Base-by-base conservation (phyloP, 495 filamentous ascomycete genomes). In the Penicillium roqueforti region DNA sequence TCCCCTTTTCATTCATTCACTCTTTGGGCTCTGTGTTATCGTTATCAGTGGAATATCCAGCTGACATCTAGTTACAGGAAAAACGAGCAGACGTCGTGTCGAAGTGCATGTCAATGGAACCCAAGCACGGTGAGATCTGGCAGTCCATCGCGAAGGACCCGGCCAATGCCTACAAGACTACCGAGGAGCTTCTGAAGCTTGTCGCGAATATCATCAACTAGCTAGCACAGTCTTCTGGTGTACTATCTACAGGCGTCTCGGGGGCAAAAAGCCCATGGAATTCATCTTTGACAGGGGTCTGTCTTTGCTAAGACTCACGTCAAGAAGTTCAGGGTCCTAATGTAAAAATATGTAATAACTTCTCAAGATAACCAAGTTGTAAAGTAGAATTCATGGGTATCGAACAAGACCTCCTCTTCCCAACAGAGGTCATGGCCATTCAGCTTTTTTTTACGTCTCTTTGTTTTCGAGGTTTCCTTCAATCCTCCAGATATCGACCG, bases 91-190 rank as follows among this genome's bases (percentile, higher is more conserved):
- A 95, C 58, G 84, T 95, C 42, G 61, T 95, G 10, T 76, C 74
- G 34, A 92, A 92, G 72, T 89, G 87, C 63, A 70, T 86, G 22
- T 59, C 83, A 29, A 87, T 81, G 14, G 92, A 96, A 68, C 93
- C 93, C 10, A 85, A 84, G 60, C 91, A 97, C 72, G 93, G 93
- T 9, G 93, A 98, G 79, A 73, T 89, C 19, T 98, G 93, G 93
- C 87, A 92, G 76, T 73, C 69, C 19, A 79, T 96, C 20, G 82
- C 85, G 14, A 97, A 97, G 74, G 82, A 91, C 63, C 95, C 93
- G 9, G 82, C 75, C 67, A 92, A 91, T 67, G 87, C 84, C 25
- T 74, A 76, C 47, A 86, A 81, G 73, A 73, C 79, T 14, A 77
- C 81, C 0, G 93, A 93, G 68, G 92, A 96, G 70, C 76, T 96